Base-by-base conservation (phyloP, 2,329 filamentous ascomycete genomes). In the Thelonectria blattea region DNA sequence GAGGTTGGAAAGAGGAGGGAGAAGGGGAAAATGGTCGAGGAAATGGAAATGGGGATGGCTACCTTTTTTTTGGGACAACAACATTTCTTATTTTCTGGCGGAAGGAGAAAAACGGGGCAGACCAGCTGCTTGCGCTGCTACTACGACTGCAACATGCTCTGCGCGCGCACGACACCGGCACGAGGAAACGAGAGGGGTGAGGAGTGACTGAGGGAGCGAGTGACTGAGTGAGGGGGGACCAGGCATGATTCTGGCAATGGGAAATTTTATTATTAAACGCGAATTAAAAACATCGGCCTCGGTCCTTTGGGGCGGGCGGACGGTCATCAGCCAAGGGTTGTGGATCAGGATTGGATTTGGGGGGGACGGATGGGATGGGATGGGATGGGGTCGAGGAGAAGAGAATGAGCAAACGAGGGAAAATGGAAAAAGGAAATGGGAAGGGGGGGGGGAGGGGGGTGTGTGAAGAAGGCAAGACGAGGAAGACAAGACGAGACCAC, bases 81-180 rank as follows among this genome's bases (percentile, higher is more conserved):
- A 75, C 68, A 74, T 77, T 77, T 76, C 76, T 79, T 76, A 75
- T 77, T 76, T 77, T 76, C 76, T 74, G 75, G 72, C 75, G 73
- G 68, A 70, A 72, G 61, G 72, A 74, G 74, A 81, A 82, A 82
- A 82, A 77, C 78, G 80, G 80, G 80, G 79, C 80, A 69, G 52
- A 51, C 64, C 64, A 68, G 56, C 60, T 56, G 55, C 68, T 67
- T 66, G 65, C 65, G 65, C 68, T 67, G 34, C 34, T 37, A 11
- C 34, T 37, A 14, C 34, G 34, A 37, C 34, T 37, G 34, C 34
- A 37, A 37, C 34, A 37, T 37, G 34, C 34, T 37, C 34, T 37
- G 69, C 65, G 66, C 65, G 66, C 61, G 65, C 58, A 69, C 64
- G 65, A 66, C 66, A 70, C 63, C 56, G 54, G 63, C 64, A 66